Base-by-base conservation (phyloP, 2,329 filamentous ascomycete genomes). In the Escovopsis sp. region DNA sequence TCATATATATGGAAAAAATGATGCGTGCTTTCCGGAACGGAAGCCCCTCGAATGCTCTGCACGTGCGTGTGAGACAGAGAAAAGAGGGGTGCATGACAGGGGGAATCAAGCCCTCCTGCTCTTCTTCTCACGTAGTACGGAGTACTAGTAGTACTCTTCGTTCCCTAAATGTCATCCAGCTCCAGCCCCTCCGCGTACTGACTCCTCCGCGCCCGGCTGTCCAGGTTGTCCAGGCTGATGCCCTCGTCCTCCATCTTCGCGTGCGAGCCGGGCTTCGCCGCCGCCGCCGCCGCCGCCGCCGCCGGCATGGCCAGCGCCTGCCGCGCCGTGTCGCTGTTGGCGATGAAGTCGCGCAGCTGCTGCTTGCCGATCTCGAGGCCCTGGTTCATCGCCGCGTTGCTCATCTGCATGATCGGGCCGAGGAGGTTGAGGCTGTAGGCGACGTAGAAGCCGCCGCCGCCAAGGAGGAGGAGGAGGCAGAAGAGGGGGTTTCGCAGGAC, bases 341-440 rank as follows among this genome's bases (percentile, higher is more conserved):
- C 83, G 39, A 96, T 68, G 50, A 94, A 94, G 23, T 94, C 85
- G 17, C 88, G 75, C 32, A 96, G 71, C 48, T 82, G 79, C 62
- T 90, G 80, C 65, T 94, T 94, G 52, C 84, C 83, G 45, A 98
- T 85, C 47, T 93, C 85, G 21, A 94, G 51, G 7, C 83, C 90
- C 60, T 98, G 90, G 42, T 70, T 69, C 33, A 76, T 79, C 4
- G 90, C 90, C 12, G 90, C 90, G 47, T 90, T 90, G 45, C 76
- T 73, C 84, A 98, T 94, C 52, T 92, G 86, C 47, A 92, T 66
- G 67, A 98, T 96, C 0, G 90, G 90, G 1, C 90, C 90, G 62
- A 93, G 87, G 13, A 98, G 74, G 55, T 96, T 96, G 45, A 98
- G 77, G 25, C 77, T 87, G 60, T 90, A 94, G 4, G 87, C 90